Evolutionary conservation across 192 early-diverging fungal species (phyloP).

Genomic region (Coemansia sp.): DNA sequence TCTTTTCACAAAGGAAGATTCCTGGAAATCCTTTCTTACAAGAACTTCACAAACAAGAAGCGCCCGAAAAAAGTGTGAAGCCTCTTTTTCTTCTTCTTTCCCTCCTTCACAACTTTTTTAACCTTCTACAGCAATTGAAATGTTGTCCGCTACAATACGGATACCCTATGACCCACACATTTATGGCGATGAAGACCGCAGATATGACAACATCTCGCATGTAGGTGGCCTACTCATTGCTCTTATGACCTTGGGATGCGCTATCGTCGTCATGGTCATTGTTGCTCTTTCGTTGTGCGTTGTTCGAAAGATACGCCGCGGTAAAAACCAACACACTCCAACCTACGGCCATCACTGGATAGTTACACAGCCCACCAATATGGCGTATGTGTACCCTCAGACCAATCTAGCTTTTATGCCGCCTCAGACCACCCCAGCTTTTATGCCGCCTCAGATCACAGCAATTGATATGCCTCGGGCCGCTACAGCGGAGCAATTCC

Average conservation of each 20-base stretch:
- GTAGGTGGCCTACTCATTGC: not conserved
- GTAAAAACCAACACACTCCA: not conserved
- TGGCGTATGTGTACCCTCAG: too few species aligned
- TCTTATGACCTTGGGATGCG: not conserved
- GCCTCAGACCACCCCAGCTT: not conserved
- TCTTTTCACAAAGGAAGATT: not conserved
- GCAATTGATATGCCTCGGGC: not conserved
- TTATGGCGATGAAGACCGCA: too few species aligned
- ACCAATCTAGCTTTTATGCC: not conserved
- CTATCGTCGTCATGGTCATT: not conserved
- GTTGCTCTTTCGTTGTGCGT: not conserved
- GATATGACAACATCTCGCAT: not conserved
- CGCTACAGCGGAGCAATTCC: not conserved
- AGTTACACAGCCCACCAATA: not conserved
- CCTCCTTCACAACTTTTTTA: too few species aligned
- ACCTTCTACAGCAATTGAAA: too few species aligned
- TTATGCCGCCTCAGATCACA: not conserved
- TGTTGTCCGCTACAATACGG: too few species aligned
- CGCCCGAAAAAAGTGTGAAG: too few species aligned
- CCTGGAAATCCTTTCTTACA: not conserved
- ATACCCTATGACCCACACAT: too few species aligned
- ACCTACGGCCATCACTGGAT: not conserved
- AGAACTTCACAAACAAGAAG: too few species aligned
- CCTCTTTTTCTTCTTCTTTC: too few species aligned
- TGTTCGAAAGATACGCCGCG: not conserved